Evolutionary conservation across 208 protist species (phyloP).

Genomic region (Crithidia brevicula): DNA sequence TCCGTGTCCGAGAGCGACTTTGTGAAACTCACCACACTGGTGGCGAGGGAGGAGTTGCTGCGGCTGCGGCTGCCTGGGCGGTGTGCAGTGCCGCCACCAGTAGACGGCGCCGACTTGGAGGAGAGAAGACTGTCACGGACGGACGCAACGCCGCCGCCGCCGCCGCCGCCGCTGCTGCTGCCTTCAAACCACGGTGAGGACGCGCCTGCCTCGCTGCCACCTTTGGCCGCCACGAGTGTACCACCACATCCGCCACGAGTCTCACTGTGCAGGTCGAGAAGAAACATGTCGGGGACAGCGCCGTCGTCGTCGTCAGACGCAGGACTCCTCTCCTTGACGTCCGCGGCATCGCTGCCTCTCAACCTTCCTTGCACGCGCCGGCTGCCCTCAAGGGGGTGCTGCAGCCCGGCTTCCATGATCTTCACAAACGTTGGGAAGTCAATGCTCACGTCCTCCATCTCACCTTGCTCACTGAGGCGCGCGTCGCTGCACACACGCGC

Average conservation of each 20-base stretch:
- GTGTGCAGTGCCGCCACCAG: background rate
- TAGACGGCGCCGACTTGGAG: background rate
- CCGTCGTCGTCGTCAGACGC: background rate
- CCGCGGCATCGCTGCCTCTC: background rate
- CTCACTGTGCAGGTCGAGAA: conserved; percentile 2
- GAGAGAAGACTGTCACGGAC: background rate
- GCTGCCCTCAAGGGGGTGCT: background rate
- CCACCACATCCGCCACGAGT: no score
- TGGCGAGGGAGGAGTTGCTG: conserved; percentile 9
- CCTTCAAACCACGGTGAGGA: no score
- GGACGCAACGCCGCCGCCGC: background rate
- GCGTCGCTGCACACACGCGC: conserved; percentile 16
- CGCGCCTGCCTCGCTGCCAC: no score
- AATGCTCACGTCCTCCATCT: background rate
- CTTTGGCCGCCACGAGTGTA: no score
- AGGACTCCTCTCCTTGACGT: background rate
- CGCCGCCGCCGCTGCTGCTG: background rate
- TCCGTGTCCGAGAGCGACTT: conserved; percentile 8
- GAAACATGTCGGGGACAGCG: background rate
- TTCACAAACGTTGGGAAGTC: conserved; percentile 21
- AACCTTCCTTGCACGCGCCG: no score
- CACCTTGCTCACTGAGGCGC: background rate
- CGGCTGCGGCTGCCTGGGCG: conserved; percentile 3
- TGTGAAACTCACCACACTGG: conserved; percentile 7
- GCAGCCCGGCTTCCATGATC: conserved; percentile 26